Evolutionary conservation across 352 stramenopile genomes (phyloP).

Genomic region (Phytophthora agathidicida): DNA sequence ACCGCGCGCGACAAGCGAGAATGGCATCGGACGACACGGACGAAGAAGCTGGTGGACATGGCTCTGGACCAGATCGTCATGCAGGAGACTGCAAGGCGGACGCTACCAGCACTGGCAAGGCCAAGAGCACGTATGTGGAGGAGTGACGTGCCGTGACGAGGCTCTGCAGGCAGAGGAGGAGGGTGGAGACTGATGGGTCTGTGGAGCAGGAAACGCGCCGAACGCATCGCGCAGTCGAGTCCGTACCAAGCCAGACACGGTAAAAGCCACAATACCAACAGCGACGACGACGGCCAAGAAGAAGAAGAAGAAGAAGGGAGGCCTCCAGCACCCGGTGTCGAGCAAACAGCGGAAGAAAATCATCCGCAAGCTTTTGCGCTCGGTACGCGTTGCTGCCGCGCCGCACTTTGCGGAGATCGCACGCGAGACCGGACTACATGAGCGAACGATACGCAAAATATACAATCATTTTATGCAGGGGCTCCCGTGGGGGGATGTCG

Average conservation of each 20-base stretch:
- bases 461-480: too few species aligned
- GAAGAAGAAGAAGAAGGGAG: too few species aligned
- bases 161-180: slow-evolving; percentile 11
- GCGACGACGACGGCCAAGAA: too few species aligned
- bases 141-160: slow-evolving; percentile 10
- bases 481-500: too few species aligned
- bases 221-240: slow-evolving; percentile 59
- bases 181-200: slow-evolving; percentile 25
- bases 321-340: too few species aligned
- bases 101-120: slow-evolving; percentile 38
- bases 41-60: slow-evolving; percentile 83
- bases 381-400: too few species aligned
- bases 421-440: too few species aligned
- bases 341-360: too few species aligned
- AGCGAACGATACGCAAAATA: too few species aligned
- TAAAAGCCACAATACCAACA: slow-evolving; percentile 23
- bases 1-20: slow-evolving; percentile 9
- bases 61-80: slow-evolving; percentile 72
- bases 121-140: slow-evolving; percentile 58
- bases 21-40: slow-evolving; percentile 51
- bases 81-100: slow-evolving; percentile 55
- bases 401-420: too few species aligned
- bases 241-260: slow-evolving; percentile 50
- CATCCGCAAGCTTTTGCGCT: too few species aligned
- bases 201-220: slow-evolving; percentile 59